A percentile compares a stretch with the other conserved stretches of the same genome.
phyloP scores from a whole-genome alignment of 2,329 filamentous ascomycete genomes.

The Dendryphion nanum region DNA sequence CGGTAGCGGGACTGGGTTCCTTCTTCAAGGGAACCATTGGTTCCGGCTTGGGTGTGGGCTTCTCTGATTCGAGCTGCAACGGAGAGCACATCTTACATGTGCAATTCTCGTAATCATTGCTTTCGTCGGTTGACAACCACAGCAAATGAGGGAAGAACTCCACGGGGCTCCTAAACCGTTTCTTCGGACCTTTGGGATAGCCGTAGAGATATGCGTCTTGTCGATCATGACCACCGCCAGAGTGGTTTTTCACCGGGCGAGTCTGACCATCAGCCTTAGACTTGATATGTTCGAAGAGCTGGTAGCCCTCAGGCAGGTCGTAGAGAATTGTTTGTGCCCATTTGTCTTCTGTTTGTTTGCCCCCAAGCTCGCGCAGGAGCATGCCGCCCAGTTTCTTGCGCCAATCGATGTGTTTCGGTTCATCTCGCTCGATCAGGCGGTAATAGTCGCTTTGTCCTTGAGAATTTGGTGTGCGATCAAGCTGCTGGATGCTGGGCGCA shows the following conservation, averaged over 20 bases:
- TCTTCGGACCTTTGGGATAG: slow-evolving; percentile 56
- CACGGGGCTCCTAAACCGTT: slow-evolving; percentile 57
- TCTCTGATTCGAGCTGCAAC: slow-evolving; percentile 48
- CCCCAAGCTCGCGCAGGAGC: slow-evolving; percentile 52
- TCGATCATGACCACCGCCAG: slow-evolving; percentile 51
- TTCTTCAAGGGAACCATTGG: slow-evolving; percentile 19
- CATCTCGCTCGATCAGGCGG: slow-evolving; percentile 49
- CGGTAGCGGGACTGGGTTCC: slow-evolving; percentile 18
- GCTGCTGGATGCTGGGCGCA: slow-evolving; percentile 51
- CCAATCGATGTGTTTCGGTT: slow-evolving; percentile 58
- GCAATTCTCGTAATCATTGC: slow-evolving; percentile 55
- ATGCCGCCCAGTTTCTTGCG: slow-evolving; percentile 59
- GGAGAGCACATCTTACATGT: slow-evolving; percentile 58
- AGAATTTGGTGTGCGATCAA: slow-evolving; percentile 52
- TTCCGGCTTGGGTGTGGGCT: slow-evolving; percentile 25
- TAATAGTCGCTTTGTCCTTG: slow-evolving; percentile 57
- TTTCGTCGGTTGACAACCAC: slow-evolving; percentile 56
- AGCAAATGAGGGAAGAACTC: slow-evolving; percentile 62
- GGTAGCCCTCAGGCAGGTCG: slow-evolving; percentile 56
- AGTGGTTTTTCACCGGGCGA: slow-evolving; percentile 50
- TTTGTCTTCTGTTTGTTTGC: slow-evolving; percentile 34
- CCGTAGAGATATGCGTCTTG: slow-evolving; percentile 63
- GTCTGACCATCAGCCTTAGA: slow-evolving; percentile 49
- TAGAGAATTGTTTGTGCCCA: slow-evolving; percentile 50
- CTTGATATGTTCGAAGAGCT: slow-evolving; percentile 59